These are phyloP conservation scores for Chlorociboria aeruginascens DNA, from an alignment of 495 filamentous ascomycete species.

Conservation along the genomic window DNA sequence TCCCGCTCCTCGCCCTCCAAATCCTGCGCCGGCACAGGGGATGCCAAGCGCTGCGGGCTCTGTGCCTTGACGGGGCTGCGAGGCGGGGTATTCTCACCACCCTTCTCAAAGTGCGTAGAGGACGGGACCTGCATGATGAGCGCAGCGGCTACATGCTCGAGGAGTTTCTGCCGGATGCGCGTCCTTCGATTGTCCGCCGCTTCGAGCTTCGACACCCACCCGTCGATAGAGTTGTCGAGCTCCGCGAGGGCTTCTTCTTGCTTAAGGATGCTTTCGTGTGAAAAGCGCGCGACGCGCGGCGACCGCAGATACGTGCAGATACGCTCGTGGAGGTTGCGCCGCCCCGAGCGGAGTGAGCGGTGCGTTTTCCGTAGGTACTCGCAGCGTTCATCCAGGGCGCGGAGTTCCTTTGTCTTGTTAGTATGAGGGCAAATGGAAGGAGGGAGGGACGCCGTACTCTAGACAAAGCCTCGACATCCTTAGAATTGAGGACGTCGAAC, in stretches of 20 bases:
- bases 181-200: constrained; percentile 62
- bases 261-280: constrained; percentile 54
- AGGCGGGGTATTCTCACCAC: constrained; percentile 16
- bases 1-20: not conserved
- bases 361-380: constrained; percentile 62
- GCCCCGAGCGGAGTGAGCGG: constrained; percentile 51
- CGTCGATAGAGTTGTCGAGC: constrained; percentile 61
- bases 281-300: constrained; percentile 49
- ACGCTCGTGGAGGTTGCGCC: constrained; percentile 54
- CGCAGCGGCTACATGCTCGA: constrained; percentile 61
- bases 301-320: constrained; percentile 58
- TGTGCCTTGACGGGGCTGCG: constrained; percentile 13
- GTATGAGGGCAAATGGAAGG: constrained; percentile 1
- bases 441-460: constrained; percentile 29
- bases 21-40: not conserved
- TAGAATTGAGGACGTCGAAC: constrained; percentile 55
- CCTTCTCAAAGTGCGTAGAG: not conserved
- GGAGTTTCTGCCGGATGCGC: constrained; percentile 59
- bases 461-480: constrained; percentile 54
- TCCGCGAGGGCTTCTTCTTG: constrained; percentile 64
- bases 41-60: not conserved
- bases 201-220: constrained; percentile 62
- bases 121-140: constrained; percentile 20
- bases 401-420: constrained; percentile 40
- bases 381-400: constrained; percentile 55